A percentile compares a stretch with the other conserved stretches of the same genome.
These are phyloP conservation scores for Suillus americanus DNA, from an alignment of 768 basidiomycete species.

Conservation along the genomic window DNA sequence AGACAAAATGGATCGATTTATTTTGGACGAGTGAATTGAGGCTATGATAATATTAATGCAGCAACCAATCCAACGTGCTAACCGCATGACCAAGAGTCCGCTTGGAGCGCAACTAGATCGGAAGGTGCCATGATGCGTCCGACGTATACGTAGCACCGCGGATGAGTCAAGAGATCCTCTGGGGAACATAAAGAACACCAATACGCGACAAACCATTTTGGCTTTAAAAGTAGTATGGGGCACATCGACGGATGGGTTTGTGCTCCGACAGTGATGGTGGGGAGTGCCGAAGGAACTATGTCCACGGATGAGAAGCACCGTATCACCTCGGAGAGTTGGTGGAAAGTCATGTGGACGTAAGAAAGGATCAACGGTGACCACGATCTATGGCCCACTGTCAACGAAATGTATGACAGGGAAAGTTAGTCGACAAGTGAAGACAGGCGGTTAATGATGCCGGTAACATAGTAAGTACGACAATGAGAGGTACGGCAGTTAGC, in stretches of 20 bases:
- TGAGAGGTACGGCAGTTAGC: background rate
- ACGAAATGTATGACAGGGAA: background rate
- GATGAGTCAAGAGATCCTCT: background rate
- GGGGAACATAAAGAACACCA: background rate
- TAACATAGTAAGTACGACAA: too few relatives aligned
- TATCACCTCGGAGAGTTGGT: constrained; percentile 14
- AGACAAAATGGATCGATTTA: background rate
- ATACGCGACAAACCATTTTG: background rate
- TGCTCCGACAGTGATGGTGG: background rate
- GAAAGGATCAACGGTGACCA: background rate
- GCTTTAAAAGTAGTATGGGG: background rate
- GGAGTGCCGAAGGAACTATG: constrained; percentile 17
- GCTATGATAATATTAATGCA: background rate
- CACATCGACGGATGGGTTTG: background rate
- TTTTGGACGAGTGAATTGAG: background rate
- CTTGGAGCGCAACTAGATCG: constrained; percentile 16
- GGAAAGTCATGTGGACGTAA: constrained; percentile 8
- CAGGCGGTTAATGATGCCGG: too few relatives aligned
- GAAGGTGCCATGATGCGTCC: background rate
- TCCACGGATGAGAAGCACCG: constrained; percentile 25
- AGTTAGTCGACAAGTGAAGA: background rate
- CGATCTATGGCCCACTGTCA: background rate
- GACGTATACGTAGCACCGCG: constrained; percentile 1
- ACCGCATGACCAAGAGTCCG: constrained; percentile 16
- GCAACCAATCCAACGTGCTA: background rate